Conservation (phyloP, 805 yeast species). For the Zygoascus flipseniorum region DNA sequence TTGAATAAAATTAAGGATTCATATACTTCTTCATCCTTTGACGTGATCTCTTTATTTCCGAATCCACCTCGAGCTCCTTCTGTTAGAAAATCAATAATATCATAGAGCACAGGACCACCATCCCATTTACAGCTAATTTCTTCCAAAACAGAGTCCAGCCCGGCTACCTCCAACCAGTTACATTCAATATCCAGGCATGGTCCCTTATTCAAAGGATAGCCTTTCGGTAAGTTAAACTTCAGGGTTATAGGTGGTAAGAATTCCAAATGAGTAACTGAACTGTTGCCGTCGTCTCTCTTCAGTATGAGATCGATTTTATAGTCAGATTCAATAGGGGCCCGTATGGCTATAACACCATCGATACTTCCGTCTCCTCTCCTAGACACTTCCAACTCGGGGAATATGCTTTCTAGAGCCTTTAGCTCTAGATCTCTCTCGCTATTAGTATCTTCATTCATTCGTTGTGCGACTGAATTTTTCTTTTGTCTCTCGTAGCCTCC, state of each 20-base stretch:
- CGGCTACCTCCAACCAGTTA: slow-evolving; percentile 7
- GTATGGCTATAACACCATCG: slow-evolving; percentile 3
- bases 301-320: background rate
- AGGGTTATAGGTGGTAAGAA: slow-evolving; percentile 14
- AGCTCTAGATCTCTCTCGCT: slow-evolving; percentile 11
- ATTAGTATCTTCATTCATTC: slow-evolving; percentile 3
- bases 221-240: slow-evolving; percentile 8
- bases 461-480: too few relatives aligned
- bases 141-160: background rate
- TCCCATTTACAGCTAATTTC: slow-evolving; percentile 8
- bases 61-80: slow-evolving; percentile 1
- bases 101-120: slow-evolving; percentile 9
- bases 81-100: slow-evolving; percentile 11
- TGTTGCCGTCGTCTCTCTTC: background rate
- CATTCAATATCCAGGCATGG: slow-evolving; percentile 7
- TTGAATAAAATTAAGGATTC: slow-evolving; percentile 8
- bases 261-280: background rate
- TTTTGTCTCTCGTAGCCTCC: too few relatives aligned
- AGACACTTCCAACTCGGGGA: slow-evolving; percentile 12
- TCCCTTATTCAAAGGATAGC: slow-evolving; percentile 10
- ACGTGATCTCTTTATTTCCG: background rate
- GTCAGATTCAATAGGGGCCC: slow-evolving; percentile 4
- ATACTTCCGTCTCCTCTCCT: slow-evolving; percentile 5
- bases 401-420: slow-evolving; percentile 13
- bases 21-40: background rate